Evolutionary conservation across 306 rosid genomes (phyloP).

Genomic region (Vigna hirtella): DNA sequence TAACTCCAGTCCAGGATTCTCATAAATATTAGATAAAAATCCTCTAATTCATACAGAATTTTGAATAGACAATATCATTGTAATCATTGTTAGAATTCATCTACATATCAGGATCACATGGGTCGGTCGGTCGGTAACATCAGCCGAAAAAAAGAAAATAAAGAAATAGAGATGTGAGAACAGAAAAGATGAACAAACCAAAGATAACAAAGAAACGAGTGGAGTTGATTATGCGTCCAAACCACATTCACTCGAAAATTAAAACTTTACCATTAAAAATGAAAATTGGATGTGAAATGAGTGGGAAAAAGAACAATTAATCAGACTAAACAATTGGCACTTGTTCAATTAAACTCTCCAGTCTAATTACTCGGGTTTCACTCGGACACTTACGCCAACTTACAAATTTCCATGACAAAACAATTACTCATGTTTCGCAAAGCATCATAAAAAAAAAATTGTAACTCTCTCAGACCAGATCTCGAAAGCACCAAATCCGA

Average conservation of each 20-base stretch:
- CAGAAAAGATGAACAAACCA: background rate
- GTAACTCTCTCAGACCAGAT: conserved; percentile 29
- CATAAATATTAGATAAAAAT: background rate
- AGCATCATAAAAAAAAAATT: conserved; percentile 1
- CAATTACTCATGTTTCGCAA: background rate
- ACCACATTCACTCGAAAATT: conserved; percentile 4
- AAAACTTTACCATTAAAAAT: conserved; percentile 16
- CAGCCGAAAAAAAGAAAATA: background rate
- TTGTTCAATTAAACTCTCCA: conserved; percentile 22
- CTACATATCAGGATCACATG: conserved; percentile 23
- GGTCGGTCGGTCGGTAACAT: background rate
- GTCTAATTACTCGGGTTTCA: conserved; percentile 21
- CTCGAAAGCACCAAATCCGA: conserved; percentile 38
- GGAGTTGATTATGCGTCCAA: conserved; percentile 7
- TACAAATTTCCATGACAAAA: background rate
- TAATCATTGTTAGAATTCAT: background rate
- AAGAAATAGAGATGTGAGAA: background rate
- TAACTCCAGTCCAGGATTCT: background rate
- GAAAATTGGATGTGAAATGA: conserved; percentile 37
- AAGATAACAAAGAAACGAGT: background rate
- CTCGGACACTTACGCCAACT: conserved; percentile 6
- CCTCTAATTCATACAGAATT: conserved; percentile 1
- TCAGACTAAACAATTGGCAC: conserved; percentile 33
- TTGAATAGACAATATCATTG: conserved; percentile 8
- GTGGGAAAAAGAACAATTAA: conserved; percentile 29